Evolutionary conservation across 1,139 yeast species (phyloP).

Genomic region (Martiniozyma asiatica): DNA sequence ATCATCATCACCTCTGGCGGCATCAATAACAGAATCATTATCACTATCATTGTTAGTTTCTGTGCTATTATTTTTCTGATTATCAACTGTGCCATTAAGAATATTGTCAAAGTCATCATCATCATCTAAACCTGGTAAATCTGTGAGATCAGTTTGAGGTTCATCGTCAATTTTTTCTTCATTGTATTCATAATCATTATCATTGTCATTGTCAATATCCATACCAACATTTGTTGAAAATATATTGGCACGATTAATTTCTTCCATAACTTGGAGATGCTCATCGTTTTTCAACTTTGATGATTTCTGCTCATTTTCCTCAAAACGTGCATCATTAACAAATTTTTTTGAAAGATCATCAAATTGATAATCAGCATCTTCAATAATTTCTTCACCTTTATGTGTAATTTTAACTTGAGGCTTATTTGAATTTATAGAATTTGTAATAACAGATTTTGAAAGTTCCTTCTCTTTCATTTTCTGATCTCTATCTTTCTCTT

Average conservation of each 20-base stretch:
- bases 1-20: constrained; percentile 15
- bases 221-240: too few species aligned
- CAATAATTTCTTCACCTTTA: constrained; percentile 78
- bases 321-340: constrained; percentile 31
- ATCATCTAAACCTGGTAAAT: not conserved
- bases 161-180: constrained; percentile 6
- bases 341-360: constrained; percentile 21
- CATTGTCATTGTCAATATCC: constrained; percentile 6
- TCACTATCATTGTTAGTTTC: constrained; percentile 25
- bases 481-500: constrained; percentile 57
- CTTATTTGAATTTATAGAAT: constrained; percentile 30
- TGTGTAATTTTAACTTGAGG: constrained; percentile 60
- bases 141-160: constrained; percentile 8
- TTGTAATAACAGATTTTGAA: constrained; percentile 49
- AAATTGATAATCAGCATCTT: constrained; percentile 30
- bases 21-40: constrained; percentile 9
- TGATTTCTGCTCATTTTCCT: constrained; percentile 23
- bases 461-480: constrained; percentile 60
- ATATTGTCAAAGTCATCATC: constrained; percentile 3
- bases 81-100: constrained; percentile 4
- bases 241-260: too few species aligned
- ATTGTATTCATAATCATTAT: constrained; percentile 6
- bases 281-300: constrained; percentile 11
- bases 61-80: constrained; percentile 21
- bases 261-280: too few species aligned